These are phyloP conservation scores for Piper betle DNA, from an alignment of 164 flowering plant genomes.

Conservation along the genomic window DNA sequence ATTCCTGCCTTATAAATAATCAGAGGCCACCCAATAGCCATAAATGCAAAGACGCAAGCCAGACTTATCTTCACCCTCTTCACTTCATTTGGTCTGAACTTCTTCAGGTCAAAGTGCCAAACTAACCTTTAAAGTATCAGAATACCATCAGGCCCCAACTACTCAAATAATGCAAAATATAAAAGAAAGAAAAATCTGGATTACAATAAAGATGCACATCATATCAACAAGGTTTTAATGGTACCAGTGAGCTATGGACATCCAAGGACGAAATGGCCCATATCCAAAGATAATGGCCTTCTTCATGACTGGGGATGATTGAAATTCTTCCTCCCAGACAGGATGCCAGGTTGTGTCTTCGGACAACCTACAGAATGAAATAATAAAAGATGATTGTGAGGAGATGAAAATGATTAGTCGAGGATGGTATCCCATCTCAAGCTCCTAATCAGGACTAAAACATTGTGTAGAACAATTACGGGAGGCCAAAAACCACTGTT, in stretches of 20 bases:
- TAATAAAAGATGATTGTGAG: too few relatives aligned
- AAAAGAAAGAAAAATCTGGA: background rate
- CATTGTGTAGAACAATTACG: too few relatives aligned
- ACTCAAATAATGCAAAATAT: background rate
- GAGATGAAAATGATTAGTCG: background rate
- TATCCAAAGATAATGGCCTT: conserved; percentile 69
- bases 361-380: conserved; percentile 33
- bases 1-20: conserved; percentile 64
- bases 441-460: background rate
- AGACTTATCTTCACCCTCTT: conserved; percentile 84
- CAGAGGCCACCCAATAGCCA: conserved; percentile 90
- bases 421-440: background rate
- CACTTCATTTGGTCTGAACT: conserved; percentile 78
- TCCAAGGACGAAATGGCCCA: conserved; percentile 79
- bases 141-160: background rate
- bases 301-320: conserved; percentile 40
- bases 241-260: conserved; percentile 97
- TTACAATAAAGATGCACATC: background rate
- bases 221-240: background rate
- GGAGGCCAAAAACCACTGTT: too few relatives aligned
- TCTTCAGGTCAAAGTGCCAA: conserved; percentile 77
- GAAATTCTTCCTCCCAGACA: conserved; percentile 45
- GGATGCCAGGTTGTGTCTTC: conserved; percentile 98
- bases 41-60: conserved; percentile 80
- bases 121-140: conserved; percentile 31